Percentiles rank a stretch among this genome's conserved stretches.
Conservation (phyloP, 805 yeast species). For the Komagataella kurtzmanii region DNA sequence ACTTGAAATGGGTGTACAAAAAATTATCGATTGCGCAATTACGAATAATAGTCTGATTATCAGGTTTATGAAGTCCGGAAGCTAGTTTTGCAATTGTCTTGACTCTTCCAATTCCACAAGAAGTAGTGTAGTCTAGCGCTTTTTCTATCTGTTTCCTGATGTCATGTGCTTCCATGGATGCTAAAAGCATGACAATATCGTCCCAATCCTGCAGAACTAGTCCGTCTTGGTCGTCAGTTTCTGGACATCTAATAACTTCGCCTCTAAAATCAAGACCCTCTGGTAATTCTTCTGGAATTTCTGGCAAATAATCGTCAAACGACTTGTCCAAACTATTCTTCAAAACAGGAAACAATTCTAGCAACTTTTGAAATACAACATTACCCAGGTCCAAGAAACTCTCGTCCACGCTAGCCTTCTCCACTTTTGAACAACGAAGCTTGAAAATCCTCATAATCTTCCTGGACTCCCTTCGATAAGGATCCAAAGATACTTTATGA, state of each 20-base stretch:
- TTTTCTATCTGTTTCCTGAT: constrained; percentile 39
- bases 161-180: constrained; percentile 41
- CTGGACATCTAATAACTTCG: not conserved
- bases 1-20: constrained; percentile 36
- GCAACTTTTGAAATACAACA: constrained; percentile 29
- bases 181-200: constrained; percentile 57
- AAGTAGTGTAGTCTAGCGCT: constrained; percentile 68
- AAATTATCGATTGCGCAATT: constrained; percentile 35
- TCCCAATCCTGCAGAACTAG: constrained; percentile 52
- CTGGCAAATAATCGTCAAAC: constrained; percentile 17
- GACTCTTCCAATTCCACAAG: constrained; percentile 74
- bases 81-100: constrained; percentile 80
- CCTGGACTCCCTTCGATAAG: constrained; percentile 78
- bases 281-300: constrained; percentile 25
- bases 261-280: constrained; percentile 10
- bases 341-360: constrained; percentile 34
- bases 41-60: constrained; percentile 67
- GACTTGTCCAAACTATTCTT: constrained; percentile 4
- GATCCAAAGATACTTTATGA: constrained; percentile 83
- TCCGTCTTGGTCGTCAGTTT: not conserved
- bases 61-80: constrained; percentile 75
- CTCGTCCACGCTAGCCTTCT: constrained; percentile 95
- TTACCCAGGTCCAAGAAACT: constrained; percentile 78
- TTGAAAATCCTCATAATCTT: constrained; percentile 59
- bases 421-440: constrained; percentile 51